These are phyloP conservation scores for Daldinia concentrica DNA, from an alignment of 495 filamentous ascomycete species.

Conservation along the genomic window DNA sequence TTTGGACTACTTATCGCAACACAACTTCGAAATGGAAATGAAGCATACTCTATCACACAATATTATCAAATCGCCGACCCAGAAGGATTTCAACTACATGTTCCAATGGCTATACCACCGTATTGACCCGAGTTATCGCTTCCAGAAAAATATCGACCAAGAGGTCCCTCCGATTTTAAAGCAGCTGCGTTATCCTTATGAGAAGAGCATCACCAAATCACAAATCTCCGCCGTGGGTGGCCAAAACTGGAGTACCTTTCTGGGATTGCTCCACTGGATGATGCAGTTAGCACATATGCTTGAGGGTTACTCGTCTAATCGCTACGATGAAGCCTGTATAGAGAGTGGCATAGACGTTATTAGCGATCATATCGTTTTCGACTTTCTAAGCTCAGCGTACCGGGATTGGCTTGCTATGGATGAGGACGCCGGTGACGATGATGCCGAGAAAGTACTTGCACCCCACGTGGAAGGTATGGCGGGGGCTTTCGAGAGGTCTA, in stretches of 20 bases:
- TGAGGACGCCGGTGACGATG: slow-evolving; percentile 85
- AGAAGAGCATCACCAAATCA: slow-evolving; percentile 91
- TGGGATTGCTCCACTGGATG: slow-evolving; percentile 97
- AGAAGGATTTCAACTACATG: slow-evolving; percentile 96
- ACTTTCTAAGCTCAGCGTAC: slow-evolving; percentile 89
- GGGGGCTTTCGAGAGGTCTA: slow-evolving; percentile 82
- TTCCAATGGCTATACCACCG: slow-evolving; percentile 98
- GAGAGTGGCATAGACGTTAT: slow-evolving; percentile 87
- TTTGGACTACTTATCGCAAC: slow-evolving; percentile 85
- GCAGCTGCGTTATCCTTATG: slow-evolving; percentile 92
- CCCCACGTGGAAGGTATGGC: slow-evolving; percentile 94
- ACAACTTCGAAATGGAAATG: slow-evolving; percentile 98
- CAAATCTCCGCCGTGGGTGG: slow-evolving; percentile 94
- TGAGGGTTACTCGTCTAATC: slow-evolving; percentile 74
- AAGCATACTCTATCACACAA: slow-evolving; percentile 89
- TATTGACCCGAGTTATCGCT: slow-evolving; percentile 91
- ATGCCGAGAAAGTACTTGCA: slow-evolving; percentile 73
- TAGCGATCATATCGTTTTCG: slow-evolving; percentile 90
- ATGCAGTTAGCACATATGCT: slow-evolving; percentile 96
- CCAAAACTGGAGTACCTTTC: slow-evolving; percentile 93
- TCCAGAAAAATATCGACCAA: slow-evolving; percentile 90
- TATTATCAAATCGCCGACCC: slow-evolving; percentile 88
- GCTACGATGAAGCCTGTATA: slow-evolving; percentile 86
- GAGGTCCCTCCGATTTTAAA: slow-evolving; percentile 92
- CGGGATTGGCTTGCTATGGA: slow-evolving; percentile 90